Base-by-base conservation (phyloP, 2,329 filamentous ascomycete species). In the Fusarium chaquense region DNA sequence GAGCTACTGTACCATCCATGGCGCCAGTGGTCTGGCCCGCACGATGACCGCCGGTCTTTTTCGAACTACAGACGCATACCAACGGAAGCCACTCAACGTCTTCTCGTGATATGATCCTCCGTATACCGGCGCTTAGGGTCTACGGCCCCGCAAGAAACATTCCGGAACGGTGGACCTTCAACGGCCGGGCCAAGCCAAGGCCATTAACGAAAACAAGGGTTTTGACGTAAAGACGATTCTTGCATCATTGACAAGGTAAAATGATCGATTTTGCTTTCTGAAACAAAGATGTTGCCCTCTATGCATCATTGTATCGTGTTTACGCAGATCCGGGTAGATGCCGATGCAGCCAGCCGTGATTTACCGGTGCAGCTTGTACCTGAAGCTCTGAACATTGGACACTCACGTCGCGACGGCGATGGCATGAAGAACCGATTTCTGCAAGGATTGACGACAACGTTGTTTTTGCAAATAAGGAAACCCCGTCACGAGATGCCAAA, bases 61-160 rank as follows among this genome's bases (percentile, higher is more conserved):
- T 49, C 8, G n/a, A 38, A 38, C 24, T 20, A 20, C 44, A 16
- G n/a, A 32, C 22, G 43, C 43, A 28, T 49, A 24, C 24, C 11
- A 20, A 50, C n/a, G 20, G 22, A 20, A 46, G n/a, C 22, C 15
- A 26, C 16, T 30, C 18, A n/a, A 26, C 6, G 24, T 22, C 22
- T 35, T 28, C n/a, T 2, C 43, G 67, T 59, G 62, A 56, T 46
- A 26, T 59, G 67, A 51, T 36, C 36, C 40, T 58, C 24, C 62
- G 44, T 50, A n/a, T 30, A 50, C 57, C 49, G 45, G 50, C 22
- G 20, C 24, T 61, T 46, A 57, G 62, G 62, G 58, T 68, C 67
- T 70, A 54, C 67, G 46, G 67, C 63, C 67, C 67, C 67, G 63
- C 63, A 70, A 56, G 52, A 36, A 54, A 40, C n/a, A 30, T 32